Evolutionary conservation across 2,329 filamentous ascomycete species (phyloP).

Genomic region (Talaromyces sp.): DNA sequence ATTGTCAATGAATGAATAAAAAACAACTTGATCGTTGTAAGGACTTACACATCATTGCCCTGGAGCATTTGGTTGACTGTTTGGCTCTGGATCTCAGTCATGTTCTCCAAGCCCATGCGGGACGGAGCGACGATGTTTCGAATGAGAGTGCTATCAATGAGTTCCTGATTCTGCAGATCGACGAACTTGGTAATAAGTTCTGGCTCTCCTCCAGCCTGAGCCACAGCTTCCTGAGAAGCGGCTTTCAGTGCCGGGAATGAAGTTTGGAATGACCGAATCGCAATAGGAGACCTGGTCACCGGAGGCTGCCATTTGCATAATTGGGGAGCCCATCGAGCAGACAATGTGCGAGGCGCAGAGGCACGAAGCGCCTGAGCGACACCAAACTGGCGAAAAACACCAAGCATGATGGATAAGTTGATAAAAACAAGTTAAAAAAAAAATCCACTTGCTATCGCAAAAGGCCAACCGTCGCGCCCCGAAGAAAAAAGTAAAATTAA

Average conservation of each 20-base stretch:
- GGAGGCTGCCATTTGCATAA: conserved; percentile 32
- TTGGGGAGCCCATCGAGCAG: conserved; percentile 30
- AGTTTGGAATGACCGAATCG: conserved; percentile 34
- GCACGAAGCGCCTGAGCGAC: conserved; percentile 41
- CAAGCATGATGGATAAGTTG: conserved; percentile 37
- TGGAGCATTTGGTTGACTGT: conserved; percentile 80
- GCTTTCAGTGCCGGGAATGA: conserved; percentile 30
- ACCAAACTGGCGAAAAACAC: conserved; percentile 43
- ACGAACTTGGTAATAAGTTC: conserved; percentile 40
- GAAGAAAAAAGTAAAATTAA: conserved; percentile 25
- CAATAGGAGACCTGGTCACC: conserved; percentile 18
- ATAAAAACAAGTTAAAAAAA: conserved; percentile 7
- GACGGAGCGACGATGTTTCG: conserved; percentile 61
- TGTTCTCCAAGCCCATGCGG: conserved; percentile 74
- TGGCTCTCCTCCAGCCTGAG: conserved; percentile 13
- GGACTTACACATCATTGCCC: conserved; percentile 77
- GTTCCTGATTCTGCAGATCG: conserved; percentile 38
- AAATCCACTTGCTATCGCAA: conserved; percentile 3
- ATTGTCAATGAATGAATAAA: conserved; percentile 17
- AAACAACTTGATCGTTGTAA: background rate
- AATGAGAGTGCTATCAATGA: conserved; percentile 68
- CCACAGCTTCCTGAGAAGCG: conserved; percentile 27
- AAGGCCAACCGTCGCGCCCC: conserved; percentile 6
- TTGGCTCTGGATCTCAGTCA: conserved; percentile 89
- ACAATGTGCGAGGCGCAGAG: conserved; percentile 34